Evolutionary conservation across 768 basidiomycete genomes (phyloP), one percentile per base, ranked within the genome.

Genomic region (Trametes sanguinea): DNA sequence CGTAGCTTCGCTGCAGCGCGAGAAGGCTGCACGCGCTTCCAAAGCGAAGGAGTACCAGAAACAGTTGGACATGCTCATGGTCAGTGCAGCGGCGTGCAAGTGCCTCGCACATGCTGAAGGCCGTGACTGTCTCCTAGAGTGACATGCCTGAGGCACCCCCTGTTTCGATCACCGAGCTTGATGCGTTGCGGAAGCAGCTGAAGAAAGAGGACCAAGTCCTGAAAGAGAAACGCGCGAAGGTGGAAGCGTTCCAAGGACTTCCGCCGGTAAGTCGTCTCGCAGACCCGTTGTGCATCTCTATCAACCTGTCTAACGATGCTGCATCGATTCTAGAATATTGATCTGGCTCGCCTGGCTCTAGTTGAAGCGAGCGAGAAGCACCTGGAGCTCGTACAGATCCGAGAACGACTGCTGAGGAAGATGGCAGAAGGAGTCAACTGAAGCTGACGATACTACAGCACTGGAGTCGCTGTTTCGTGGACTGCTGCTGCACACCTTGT

Each of bases 21-120:
- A 75, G 1, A 77, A 76, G 62, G 77, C 79, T n/a, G 72, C 71
- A 4, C 60, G 81, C n/a, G 60, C 76, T 1, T 74, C 75, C 39
- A 83, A 80, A 60, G 81, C 80, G 0, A 81, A 81, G 60, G 81
- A 83, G 64, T 78, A 80, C 61, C 78, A 78, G 64, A 71, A 72
- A 46, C 76, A 78, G 46, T 73, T 83, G 1, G 76, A 76, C 29
- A 44, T 59, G 9, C 53, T 78, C 8, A 62, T 69, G 59, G 81
- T 80, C 37, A 35, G 63, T n/a, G 7, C 6, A 6, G 13, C n/a
- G 17, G 7, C 11, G 27, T n/a, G 8, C 14, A 44, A 27, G n/a
- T 4, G 1, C 8, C 10, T 43, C 42, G 7, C n/a, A 2, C 6
- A 10, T 27, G 17, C 13, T 27, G 22, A 8, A 53, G 22, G 22